Evolutionary conservation across 192 early-diverging fungal species (phyloP), one percentile per base, ranked within the genome.

Genomic region (Obelidium mucronatum): DNA sequence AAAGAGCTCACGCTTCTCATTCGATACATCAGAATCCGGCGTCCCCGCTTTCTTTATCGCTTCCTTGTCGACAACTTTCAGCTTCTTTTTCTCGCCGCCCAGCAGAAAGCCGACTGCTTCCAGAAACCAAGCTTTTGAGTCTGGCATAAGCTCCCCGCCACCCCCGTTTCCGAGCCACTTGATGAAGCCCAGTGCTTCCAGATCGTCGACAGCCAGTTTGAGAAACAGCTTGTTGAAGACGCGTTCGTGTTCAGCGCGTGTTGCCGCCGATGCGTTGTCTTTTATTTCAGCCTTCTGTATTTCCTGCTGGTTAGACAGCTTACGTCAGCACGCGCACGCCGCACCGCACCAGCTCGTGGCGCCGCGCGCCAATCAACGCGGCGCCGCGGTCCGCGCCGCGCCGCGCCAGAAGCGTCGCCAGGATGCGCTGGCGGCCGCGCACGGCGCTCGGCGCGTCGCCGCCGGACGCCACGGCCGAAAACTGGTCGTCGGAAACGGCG

Each of bases 241-340:
- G 8, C 17, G 26, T 3, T 68, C 67, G 42, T 52, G 39, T 1
- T 39, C 67, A 8, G 11, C 34, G 0, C 44, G 39, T 1, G 42
- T n/a, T 0, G 19, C 42, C 0, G 15, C 67, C 17, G 67, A 30
- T 8, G 44, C n/a, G 42, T 68, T 68, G 1, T 19, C 5, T 17
- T 52, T 42, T 8, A 68, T 68, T 68, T 68, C 67, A n/a, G 15
- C 40, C 51, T 44, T 68, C 67, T 68, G 67, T 51, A n/a, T 24
- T 42, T 15, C 39, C 6, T 13, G 30, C 1, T 39, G 15, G 64
- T n/a, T 17, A 13, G 17, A 30, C 26, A 35, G 15, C 8, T 34
- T 6, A 52, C 24, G n/a, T 26, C 17, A 8, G 11, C 8, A 11
- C 6, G 34, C 44, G 11, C 22, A 24, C 24, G 5, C 17, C 4